Base-by-base conservation (phyloP, 2,329 filamentous ascomycete species). In the Sclerotinia nivalis region DNA sequence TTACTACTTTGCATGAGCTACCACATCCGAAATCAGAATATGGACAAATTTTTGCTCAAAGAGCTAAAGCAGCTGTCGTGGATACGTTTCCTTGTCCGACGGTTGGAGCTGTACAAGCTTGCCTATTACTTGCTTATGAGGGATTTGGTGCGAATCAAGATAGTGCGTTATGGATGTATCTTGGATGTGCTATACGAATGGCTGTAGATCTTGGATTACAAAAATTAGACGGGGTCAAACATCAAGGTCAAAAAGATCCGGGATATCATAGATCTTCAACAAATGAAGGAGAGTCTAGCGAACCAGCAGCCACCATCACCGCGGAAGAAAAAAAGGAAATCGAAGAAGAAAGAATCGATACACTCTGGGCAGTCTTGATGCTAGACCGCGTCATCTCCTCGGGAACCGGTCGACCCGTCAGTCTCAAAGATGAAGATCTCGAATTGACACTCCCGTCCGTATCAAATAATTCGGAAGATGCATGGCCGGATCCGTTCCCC, bases 131-230 rank as follows among this genome's bases (percentile, higher is more conserved):
- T 80, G 93, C 93, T 0, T 97, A 97, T 76, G 93, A 96, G 74
- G 91, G 94, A 56, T 97, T 97, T 74, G 93, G 93, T 1, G 91
- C 92, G 15, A 92, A 93, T 73, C 92, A 94, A 75, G 93, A 97
- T 76, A 96, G 93, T 78, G 92, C 93, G 0, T 80, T 97, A 9
- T 97, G 93, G 93, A 96, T 97, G 93, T 97, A 96, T 77, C 84
- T 97, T 1, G 93, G 93, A 0, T 89, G 95, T 66, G 90, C 93
- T 0, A 97, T 97, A 71, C 89, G 93, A 6, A 91, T 93, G 88
- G 90, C 90, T 0, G 87, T 92, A 71, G 91, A 93, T 76, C 80
- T 97, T 13, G 93, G 93, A 0, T 84, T 97, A 73, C 92, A 95
- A 74, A 96, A 93, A 73, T 84, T 91, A 22, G 90, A 94, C 73